A percentile compares a stretch with the other conserved stretches of the same genome.
These are phyloP conservation scores for Trichoderma arundinaceum DNA, from an alignment of 2,329 filamentous ascomycete genomes.

Conservation along the genomic window DNA sequence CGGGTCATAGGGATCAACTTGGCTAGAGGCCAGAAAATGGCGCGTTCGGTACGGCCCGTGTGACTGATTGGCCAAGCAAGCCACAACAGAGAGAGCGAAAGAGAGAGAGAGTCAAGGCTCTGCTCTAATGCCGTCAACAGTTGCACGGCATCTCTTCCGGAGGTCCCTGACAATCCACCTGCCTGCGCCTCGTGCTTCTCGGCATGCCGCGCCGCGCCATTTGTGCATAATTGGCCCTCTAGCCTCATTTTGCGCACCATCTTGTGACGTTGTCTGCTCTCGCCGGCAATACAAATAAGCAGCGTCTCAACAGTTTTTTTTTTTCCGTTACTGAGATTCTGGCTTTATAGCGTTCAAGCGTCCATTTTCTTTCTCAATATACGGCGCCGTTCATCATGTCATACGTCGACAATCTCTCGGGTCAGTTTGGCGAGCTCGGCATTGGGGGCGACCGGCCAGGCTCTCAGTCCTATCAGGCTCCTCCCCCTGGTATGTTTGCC, in stretches of 20 bases:
- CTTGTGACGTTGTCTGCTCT: background rate
- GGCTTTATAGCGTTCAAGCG: background rate
- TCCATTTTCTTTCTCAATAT: background rate
- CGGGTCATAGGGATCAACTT: no score
- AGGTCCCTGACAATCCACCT: background rate
- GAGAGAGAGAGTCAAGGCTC: no score
- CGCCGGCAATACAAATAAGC: background rate
- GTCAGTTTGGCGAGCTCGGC: slow-evolving; percentile 22
- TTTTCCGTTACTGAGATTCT: background rate
- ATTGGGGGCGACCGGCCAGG: slow-evolving; percentile 11
- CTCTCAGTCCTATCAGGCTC: slow-evolving; percentile 27
- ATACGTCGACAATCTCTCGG: slow-evolving; percentile 24
- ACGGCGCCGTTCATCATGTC: slow-evolving; percentile 9
- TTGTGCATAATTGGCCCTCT: background rate
- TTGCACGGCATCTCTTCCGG: background rate
- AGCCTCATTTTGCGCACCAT: background rate
- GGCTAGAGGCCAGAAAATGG: slow-evolving; percentile 20
- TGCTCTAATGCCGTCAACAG: background rate
- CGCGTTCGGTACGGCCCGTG: slow-evolving; percentile 31
- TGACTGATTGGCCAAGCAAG: slow-evolving; percentile 14
- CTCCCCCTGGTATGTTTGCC: slow-evolving; percentile 19
- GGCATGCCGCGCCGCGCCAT: background rate
- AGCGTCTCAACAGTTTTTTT: background rate
- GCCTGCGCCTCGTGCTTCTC: slow-evolving; percentile 27
- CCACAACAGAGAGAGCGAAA: background rate